Evolutionary conservation across 306 rosid genomes (phyloP).

Genomic region (Medicago truncatula): MtrunA17r5.0-ANR NC_053044.1:18866001-18866500

Average conservation of each 20-base stretch:
- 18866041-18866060: no score
- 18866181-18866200: not conserved
- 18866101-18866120: no score
- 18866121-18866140: no score
- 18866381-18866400: slow-evolving; percentile 41
- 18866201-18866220: not conserved
- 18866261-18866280: slow-evolving; percentile 1
- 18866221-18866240: not conserved
- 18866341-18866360: slow-evolving; percentile 48
- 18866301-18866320: slow-evolving; percentile 59
- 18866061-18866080: no score
- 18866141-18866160: no score
- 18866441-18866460: not conserved
- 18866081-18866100: no score
- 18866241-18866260: not conserved
- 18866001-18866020: no score
- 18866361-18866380: slow-evolving; percentile 42
- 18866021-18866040: no score
- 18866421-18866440: slow-evolving; percentile 29
- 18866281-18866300: slow-evolving; percentile 67
- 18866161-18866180: no score
- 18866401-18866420: slow-evolving; percentile 34
- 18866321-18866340: slow-evolving; percentile 45
- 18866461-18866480: slow-evolving; percentile 28
- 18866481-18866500: not conserved